phyloP scores from a whole-genome alignment of 2,329 filamentous ascomycete genomes.

The Fusarium phyllophilum region DNA sequence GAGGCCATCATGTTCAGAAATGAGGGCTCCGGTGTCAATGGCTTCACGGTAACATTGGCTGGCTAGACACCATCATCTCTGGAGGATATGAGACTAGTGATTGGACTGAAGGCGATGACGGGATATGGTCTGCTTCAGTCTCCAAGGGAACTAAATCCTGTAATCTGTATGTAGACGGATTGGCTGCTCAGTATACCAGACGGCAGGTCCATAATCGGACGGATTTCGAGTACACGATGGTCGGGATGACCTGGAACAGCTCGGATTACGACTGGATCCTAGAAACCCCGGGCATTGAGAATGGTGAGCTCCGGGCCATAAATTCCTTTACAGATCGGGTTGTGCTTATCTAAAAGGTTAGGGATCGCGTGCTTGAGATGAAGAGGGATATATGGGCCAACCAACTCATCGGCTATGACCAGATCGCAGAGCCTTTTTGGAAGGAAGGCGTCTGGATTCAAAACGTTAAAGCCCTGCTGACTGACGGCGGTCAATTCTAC shows the following conservation, averaged over 20 bases:
- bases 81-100: background rate
- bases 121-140: background rate
- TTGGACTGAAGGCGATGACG: background rate
- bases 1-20: background rate
- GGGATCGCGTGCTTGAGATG: background rate
- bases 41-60: background rate
- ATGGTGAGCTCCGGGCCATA: background rate
- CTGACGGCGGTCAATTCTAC: background rate
- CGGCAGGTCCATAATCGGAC: background rate
- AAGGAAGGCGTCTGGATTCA: constrained; percentile 6
- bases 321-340: constrained; percentile 1
- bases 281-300: background rate
- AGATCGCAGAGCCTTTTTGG: constrained; percentile 4
- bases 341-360: background rate
- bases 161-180: background rate
- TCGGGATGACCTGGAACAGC: constrained; percentile 6
- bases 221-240: background rate
- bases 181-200: background rate
- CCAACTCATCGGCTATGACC: constrained; percentile 7
- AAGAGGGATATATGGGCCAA: background rate
- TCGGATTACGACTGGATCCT: constrained; percentile 4
- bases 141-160: background rate
- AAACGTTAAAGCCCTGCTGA: background rate
- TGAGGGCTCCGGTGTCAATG: background rate
- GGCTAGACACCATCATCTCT: background rate